A percentile compares a stretch with the other conserved stretches of the same genome.
Conservation (phyloP, 495 filamentous ascomycete species). For the Aspergillus funiculosus region DNA sequence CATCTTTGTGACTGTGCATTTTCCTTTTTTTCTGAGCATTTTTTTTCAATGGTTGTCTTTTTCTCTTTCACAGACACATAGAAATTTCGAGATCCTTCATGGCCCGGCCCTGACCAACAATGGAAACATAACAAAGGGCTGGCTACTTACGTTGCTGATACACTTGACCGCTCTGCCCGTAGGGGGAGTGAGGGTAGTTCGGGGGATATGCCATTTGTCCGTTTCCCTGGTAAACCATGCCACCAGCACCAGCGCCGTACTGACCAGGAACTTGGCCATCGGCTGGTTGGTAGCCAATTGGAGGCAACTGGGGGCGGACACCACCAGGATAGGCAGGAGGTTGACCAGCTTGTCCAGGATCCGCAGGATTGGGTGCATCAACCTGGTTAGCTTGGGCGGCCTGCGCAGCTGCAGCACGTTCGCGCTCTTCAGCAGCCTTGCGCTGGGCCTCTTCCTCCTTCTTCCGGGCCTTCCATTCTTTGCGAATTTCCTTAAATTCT, state of each 20-base stretch:
- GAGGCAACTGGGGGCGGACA: conserved; percentile 69
- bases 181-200: conserved; percentile 72
- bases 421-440: conserved; percentile 86
- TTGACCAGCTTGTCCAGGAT: conserved; percentile 52
- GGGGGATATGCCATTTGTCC: conserved; percentile 64
- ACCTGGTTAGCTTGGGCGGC: conserved; percentile 48
- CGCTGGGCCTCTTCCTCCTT: conserved; percentile 93
- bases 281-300: conserved; percentile 74
- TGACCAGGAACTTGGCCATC: conserved; percentile 57
- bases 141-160: conserved; percentile 67
- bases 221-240: conserved; percentile 54
- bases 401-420: conserved; percentile 59
- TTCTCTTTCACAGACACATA: too few relatives aligned
- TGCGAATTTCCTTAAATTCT: conserved; percentile 99
- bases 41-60: conserved; percentile 16
- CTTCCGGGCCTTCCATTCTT: conserved; percentile 98
- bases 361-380: conserved; percentile 50
- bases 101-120: conserved; percentile 20
- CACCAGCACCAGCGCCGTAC: conserved; percentile 57
- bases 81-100: conserved; percentile 12
- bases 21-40: conserved; percentile 3
- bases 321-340: conserved; percentile 53
- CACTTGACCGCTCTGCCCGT: conserved; percentile 65
- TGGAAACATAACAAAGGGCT: conserved; percentile 31
- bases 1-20: conserved; percentile 11